Percentiles rank a stretch among this genome's conserved stretches.
Evolutionary conservation across 31 red algal species (phyloP).

Genomic region (Odonthalia washingtoniensis): DNA sequence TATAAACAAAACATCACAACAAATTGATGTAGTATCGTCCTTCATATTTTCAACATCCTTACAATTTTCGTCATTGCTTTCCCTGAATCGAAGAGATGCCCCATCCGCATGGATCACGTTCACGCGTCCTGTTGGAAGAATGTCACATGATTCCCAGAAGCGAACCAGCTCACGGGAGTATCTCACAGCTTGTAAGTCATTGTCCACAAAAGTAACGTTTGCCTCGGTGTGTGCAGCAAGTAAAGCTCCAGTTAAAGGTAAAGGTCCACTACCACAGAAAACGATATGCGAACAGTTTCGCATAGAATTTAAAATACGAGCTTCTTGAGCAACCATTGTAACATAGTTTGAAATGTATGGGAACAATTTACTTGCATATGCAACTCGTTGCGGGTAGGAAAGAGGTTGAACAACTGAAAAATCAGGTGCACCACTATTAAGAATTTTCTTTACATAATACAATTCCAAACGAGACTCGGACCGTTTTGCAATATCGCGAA

Average conservation of each 20-base stretch:
- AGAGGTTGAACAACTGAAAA: background rate
- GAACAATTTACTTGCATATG: slow-evolving; percentile 32
- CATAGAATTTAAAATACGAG: slow-evolving; percentile 14
- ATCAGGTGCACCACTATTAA: background rate
- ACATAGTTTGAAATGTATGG: slow-evolving; percentile 73
- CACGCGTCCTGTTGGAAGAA: slow-evolving; percentile 15
- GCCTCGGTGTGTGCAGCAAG: slow-evolving; percentile 37
- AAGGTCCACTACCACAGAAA: slow-evolving; percentile 83
- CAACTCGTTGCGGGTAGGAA: slow-evolving; percentile 27
- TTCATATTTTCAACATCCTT: background rate
- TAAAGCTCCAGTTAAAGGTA: slow-evolving; percentile 62
- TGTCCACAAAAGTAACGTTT: slow-evolving; percentile 60
- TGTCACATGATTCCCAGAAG: slow-evolving; percentile 36
- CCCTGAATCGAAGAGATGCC: background rate
- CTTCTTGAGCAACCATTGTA: slow-evolving; percentile 56
- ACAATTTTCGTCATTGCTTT: background rate
- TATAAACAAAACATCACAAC: slow-evolving; percentile 67
- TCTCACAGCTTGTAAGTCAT: slow-evolving; percentile 51
- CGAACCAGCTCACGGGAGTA: slow-evolving; percentile 44
- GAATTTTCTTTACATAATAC: slow-evolving; percentile 35
- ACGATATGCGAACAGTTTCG: slow-evolving; percentile 25
- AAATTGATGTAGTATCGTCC: background rate
- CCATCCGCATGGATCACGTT: slow-evolving; percentile 52
- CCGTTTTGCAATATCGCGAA: slow-evolving; percentile 51
- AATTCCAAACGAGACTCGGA: slow-evolving; percentile 57